Conservation (phyloP, 441 rosid genomes). For the Arabidopsis hybrid region DNA sequence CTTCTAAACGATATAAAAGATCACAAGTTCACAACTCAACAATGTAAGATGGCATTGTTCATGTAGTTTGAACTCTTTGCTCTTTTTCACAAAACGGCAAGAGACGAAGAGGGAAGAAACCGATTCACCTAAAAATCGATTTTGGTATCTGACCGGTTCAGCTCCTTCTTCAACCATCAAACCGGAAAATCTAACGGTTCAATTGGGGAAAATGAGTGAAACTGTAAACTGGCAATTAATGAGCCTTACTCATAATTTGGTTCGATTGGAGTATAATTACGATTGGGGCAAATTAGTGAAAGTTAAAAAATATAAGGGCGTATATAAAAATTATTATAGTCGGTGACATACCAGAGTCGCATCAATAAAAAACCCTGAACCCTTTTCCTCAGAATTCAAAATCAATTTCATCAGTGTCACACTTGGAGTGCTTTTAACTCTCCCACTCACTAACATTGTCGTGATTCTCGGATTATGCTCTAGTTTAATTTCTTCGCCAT, state of each 20-base stretch:
- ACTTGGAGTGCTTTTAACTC: background rate
- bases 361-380: constrained; percentile 43
- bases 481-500: constrained; percentile 37
- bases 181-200: constrained; percentile 6
- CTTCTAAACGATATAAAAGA: no score
- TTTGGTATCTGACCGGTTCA: no score
- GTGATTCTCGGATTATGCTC: constrained; percentile 47
- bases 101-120: no score
- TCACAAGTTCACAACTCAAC: background rate
- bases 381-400: constrained; percentile 20
- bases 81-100: no score
- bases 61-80: background rate
- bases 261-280: background rate
- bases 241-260: background rate
- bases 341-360: background rate
- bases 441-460: constrained; percentile 5
- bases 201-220: background rate
- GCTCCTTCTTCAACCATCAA: background rate
- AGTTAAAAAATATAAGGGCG: background rate
- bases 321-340: background rate
- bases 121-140: no score
- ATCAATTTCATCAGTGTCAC: constrained; percentile 8
- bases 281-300: background rate
- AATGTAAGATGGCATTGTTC: background rate
- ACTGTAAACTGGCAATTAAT: background rate